Conservation (phyloP, 805 yeast species). For the Suhomyces sp. region DNA sequence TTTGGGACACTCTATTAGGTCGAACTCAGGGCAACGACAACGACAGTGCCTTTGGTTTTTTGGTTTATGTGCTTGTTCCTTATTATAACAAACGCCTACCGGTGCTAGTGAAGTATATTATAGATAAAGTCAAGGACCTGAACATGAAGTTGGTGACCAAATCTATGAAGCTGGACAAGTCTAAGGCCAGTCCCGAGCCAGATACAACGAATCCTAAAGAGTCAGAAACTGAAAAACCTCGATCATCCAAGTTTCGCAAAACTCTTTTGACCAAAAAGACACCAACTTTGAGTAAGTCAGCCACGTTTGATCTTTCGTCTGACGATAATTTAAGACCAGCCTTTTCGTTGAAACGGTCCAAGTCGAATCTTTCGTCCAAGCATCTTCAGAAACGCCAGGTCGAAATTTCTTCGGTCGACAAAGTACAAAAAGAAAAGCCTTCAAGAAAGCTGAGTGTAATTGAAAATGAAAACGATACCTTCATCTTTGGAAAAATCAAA, state of each 20-base stretch:
- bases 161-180: constrained; percentile 3
- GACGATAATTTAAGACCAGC: constrained; percentile 29
- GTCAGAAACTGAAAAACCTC: constrained; percentile 4
- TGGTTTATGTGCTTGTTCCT: constrained; percentile 52
- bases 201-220: neutral
- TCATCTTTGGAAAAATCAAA: constrained; percentile 27
- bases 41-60: constrained; percentile 46
- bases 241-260: constrained; percentile 1
- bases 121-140: constrained; percentile 49
- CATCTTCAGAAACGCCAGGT: constrained; percentile 39
- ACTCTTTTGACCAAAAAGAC: constrained; percentile 2
- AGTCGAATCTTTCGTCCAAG: constrained; percentile 38
- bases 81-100: constrained; percentile 51
- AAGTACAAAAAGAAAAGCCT: neutral
- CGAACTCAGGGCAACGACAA: constrained; percentile 24
- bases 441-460: neutral
- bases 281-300: constrained; percentile 16
- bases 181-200: constrained; percentile 4
- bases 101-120: constrained; percentile 40
- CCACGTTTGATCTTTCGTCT: constrained; percentile 14
- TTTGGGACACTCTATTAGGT: constrained; percentile 49
- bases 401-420: constrained; percentile 25
- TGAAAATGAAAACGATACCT: constrained; percentile 18
- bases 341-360: constrained; percentile 35
- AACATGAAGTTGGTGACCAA: constrained; percentile 26